Evolutionary conservation across 352 stramenopile species (phyloP).

Genomic region (Pythium brassicae): DNA sequence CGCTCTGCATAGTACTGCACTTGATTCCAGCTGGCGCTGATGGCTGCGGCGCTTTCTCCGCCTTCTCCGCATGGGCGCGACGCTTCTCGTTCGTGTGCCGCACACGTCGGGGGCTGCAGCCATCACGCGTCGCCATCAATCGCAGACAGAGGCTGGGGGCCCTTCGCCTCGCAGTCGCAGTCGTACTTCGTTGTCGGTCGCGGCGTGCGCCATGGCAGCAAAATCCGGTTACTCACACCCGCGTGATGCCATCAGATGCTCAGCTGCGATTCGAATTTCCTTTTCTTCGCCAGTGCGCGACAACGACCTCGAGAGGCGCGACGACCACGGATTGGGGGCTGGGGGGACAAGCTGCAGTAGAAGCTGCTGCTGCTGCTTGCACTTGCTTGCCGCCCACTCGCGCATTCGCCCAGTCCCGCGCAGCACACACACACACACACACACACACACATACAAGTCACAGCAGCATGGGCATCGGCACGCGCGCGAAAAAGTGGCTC

Average conservation of each 20-base stretch:
- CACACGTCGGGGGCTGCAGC: not conserved
- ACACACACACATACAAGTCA: not conserved
- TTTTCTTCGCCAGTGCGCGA: not conserved
- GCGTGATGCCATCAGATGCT: conserved; percentile 5
- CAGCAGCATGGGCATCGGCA: conserved; percentile 34
- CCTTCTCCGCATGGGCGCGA: not conserved
- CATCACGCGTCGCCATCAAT: conserved; percentile 3
- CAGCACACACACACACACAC: conserved; percentile 1
- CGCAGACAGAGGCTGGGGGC: no score
- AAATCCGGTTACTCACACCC: conserved; percentile 3
- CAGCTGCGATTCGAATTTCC: not conserved
- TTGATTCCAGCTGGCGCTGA: not conserved
- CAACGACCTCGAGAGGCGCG: not conserved
- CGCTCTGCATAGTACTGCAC: no score
- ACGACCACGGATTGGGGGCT: not conserved
- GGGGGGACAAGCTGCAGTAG: not conserved
- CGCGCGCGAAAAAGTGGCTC: conserved; percentile 44
- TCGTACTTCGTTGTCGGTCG: no score
- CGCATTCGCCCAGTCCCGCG: conserved; percentile 3
- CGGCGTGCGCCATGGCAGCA: not conserved
- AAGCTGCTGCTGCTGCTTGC: not conserved
- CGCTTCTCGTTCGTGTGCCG: not conserved
- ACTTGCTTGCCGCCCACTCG: not conserved
- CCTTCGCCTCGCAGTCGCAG: not conserved
- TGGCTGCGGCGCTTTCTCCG: not conserved